Evolutionary conservation across 768 basidiomycete genomes (phyloP), one percentile per base, ranked within the genome.

Genomic region (Crassisporium funariophilum): DNA sequence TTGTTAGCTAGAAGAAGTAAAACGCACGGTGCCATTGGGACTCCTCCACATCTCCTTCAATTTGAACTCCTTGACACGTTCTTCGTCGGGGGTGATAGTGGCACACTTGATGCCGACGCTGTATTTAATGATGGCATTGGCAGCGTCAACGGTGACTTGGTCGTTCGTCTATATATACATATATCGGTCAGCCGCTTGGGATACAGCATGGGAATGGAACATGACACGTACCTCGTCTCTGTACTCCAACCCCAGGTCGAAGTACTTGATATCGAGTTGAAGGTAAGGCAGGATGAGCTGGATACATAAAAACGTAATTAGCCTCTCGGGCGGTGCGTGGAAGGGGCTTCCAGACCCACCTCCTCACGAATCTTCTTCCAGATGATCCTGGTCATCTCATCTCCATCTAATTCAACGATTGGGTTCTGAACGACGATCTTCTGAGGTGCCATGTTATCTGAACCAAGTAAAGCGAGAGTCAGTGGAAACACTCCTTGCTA

Each of bases 381-480:
- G 66, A 98, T 99, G 61, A 99, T 97, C 56, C 95, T 78, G 24
- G 95, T 99, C 95, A 98, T 98, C 73, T 99, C 95, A 70, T 97
- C 95, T 37, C 94, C 94, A 66, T 98, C 94, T 42, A 98, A 81
- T 72, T 97, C 94, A 38, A 97, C 93, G 36, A 97, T 81, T 5
- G 93, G 93, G 61, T 94, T 93, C 62, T 79, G 73, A 40, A 94
- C 93, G 21, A 76, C 78, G 60, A 97, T 95, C 65, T 87, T 89
- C 64, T 81, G n/a, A n/a, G n/a, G 77, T 19, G 57, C 53, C 63
- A 61, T 65, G 29, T 52, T 42, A 45, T 50, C 57, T 60, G n/a
- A n/a, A n/a, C n/a, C n/a, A 44, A 34, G 41, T 31, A 41, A 19
- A 27, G n/a, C 19, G 35, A 35, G 46, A 22, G 37, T 46, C 42